Evolutionary conservation across 2,329 filamentous ascomycete species (phyloP), one percentile per base, ranked within the genome.

Genomic region (Aspergillus neoniger): DNA sequence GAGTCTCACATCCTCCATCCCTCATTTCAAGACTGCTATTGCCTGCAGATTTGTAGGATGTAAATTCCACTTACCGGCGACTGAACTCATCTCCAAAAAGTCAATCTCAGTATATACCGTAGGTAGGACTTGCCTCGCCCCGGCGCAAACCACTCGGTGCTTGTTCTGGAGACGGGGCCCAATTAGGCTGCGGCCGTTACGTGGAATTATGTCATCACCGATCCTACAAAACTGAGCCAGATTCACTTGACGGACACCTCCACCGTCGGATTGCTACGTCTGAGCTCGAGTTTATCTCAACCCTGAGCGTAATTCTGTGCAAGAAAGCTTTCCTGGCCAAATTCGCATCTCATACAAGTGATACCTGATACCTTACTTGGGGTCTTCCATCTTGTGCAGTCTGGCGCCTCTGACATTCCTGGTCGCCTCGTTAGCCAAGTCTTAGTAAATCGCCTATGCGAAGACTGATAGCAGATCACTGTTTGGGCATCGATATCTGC

Each of bases 191-290:
- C 65, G 57, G 57, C 55, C 60, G 63, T 68, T 70, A 69, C 68
- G 66, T 65, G 60, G 62, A 57, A 68, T 69, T 68, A 69, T 69
- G 67, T 69, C 67, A 69, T 68, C 67, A 65, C 56, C 58, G 49
- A 63, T 65, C 64, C 59, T 60, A 63, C 65, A 63, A 62, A 60
- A 61, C 61, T 52, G 44, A 62, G 59, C 57, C 43, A 65, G 47
- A 63, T 56, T 55, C 23, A 58, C 56, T 60, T 49, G 55, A 55
- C 52, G 56, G 55, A 60, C 58, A 62, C 59, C 62, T 62, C 58
- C 61, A 64, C 62, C 62, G 30, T 55, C 57, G 43, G 55, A 62
- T 56, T 64, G 60, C 59, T 64, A 62, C 61, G 44, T 57, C 55
- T 66, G 64, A 63, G 66, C 65, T 67, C 47, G 55, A 61, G 51